These are phyloP conservation scores for Aspergillus hancockii DNA, from an alignment of 495 filamentous ascomycete genomes.

Conservation along the genomic window DNA sequence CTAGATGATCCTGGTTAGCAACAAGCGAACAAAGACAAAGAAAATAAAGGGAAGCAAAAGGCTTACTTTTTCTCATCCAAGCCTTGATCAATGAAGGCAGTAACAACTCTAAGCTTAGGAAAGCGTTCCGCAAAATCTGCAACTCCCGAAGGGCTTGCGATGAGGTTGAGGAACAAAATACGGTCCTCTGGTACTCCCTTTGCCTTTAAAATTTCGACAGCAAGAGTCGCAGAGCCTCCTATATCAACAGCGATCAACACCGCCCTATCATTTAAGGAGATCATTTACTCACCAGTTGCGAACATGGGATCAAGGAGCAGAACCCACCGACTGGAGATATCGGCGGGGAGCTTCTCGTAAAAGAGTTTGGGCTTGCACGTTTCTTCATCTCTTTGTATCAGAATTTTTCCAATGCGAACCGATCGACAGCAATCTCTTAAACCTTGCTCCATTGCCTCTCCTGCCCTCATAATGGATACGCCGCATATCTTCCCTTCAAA, in stretches of 20 bases:
- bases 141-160: slow-evolving; percentile 92
- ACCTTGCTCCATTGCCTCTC: slow-evolving; percentile 98
- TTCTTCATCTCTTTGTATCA: slow-evolving; percentile 97
- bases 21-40: slow-evolving; percentile 19
- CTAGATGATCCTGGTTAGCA: slow-evolving; percentile 44
- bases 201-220: slow-evolving; percentile 85
- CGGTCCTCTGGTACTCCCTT: slow-evolving; percentile 91
- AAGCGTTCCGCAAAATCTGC: slow-evolving; percentile 86
- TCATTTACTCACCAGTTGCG: slow-evolving; percentile 74
- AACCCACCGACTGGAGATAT: slow-evolving; percentile 91
- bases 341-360: slow-evolving; percentile 93
- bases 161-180: slow-evolving; percentile 93
- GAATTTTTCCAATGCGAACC: slow-evolving; percentile 95
- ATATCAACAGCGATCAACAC: slow-evolving; percentile 16
- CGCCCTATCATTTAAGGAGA: neutral
- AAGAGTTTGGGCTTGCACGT: slow-evolving; percentile 88
- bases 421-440: slow-evolving; percentile 94
- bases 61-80: slow-evolving; percentile 94
- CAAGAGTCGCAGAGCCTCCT: slow-evolving; percentile 96
- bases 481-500: slow-evolving; percentile 99
- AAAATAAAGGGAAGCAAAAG: neutral
- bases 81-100: slow-evolving; percentile 94
- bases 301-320: slow-evolving; percentile 98
- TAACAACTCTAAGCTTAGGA: slow-evolving; percentile 90
- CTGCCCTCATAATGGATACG: slow-evolving; percentile 96